Evolutionary conservation across 768 basidiomycete species (phyloP).

Genomic region (Naganishia kalamii): DNA sequence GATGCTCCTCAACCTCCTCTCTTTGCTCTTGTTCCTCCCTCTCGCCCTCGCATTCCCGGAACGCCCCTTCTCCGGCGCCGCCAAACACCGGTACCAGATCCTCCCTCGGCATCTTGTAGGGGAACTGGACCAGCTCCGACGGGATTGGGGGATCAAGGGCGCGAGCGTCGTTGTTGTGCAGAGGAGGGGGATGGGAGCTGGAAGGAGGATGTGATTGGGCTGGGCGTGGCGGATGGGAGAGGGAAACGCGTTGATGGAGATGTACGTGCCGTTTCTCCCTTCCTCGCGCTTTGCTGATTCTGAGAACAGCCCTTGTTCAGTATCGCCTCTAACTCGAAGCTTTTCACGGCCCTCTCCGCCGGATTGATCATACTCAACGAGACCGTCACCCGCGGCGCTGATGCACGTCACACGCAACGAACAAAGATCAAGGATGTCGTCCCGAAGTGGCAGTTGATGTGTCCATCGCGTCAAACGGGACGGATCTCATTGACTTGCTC

Average conservation of each 20-base stretch:
- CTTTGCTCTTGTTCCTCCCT: no score
- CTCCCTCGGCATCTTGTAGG: no score
- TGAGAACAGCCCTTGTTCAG: slow-evolving; percentile 20
- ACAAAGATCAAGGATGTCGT: slow-evolving; percentile 38
- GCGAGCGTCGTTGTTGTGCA: not conserved
- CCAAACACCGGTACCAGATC: no score
- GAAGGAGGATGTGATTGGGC: slow-evolving; percentile 5
- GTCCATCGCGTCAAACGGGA: slow-evolving; percentile 31
- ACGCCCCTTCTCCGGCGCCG: no score
- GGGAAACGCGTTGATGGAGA: slow-evolving; percentile 3
- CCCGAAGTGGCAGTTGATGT: slow-evolving; percentile 33
- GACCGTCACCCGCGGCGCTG: slow-evolving; percentile 1
- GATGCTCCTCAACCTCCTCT: no score
- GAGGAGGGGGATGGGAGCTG: not conserved
- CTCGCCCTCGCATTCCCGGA: no score
- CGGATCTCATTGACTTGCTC: slow-evolving; percentile 33
- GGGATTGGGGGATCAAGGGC: not conserved
- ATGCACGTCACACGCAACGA: slow-evolving; percentile 28
- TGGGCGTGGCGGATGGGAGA: not conserved
- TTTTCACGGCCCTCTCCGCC: slow-evolving; percentile 33
- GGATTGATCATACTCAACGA: slow-evolving; percentile 34
- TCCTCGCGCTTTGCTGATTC: no score
- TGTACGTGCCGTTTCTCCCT: slow-evolving; percentile 5
- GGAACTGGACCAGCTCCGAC: not conserved
- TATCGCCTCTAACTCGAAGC: slow-evolving; percentile 43